A percentile compares a stretch with the other conserved stretches of the same genome.
Conservation (phyloP, 306 rosid genomes). For the Spatholobus suberectus region DNA sequence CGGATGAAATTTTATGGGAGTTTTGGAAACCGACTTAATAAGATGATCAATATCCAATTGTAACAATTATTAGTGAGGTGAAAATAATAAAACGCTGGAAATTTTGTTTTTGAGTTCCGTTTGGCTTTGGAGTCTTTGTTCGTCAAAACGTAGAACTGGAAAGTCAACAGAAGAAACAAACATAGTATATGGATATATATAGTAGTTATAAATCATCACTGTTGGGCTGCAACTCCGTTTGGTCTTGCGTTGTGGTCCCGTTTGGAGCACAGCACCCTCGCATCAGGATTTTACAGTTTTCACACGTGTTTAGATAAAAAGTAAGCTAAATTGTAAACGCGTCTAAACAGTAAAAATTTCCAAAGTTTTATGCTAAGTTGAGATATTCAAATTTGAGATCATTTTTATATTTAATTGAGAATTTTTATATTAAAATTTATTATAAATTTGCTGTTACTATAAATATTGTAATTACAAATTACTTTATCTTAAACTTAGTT, state of each 20-base stretch:
- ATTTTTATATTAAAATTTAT: too few species aligned
- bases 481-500: neutral
- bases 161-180: neutral
- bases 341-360: neutral
- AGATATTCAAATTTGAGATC: neutral
- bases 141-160: neutral
- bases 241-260: neutral
- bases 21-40: slow-evolving; percentile 42
- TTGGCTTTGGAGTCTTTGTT: neutral
- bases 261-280: neutral
- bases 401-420: too few species aligned
- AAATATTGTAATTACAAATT: neutral
- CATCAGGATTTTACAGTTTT: neutral
- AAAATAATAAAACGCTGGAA: neutral
- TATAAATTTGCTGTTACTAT: neutral
- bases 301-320: neutral
- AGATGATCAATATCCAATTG: neutral
- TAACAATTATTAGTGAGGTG: neutral
- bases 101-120: neutral
- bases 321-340: neutral
- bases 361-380: neutral
- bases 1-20: slow-evolving; percentile 52
- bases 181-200: neutral
- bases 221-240: neutral
- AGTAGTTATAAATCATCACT: neutral